Percentiles rank a stretch among this genome's conserved stretches.
These are phyloP conservation scores for Irpex sp. DNA, from an alignment of 1,284 basidiomycete species.

Conservation along the genomic window DNA sequence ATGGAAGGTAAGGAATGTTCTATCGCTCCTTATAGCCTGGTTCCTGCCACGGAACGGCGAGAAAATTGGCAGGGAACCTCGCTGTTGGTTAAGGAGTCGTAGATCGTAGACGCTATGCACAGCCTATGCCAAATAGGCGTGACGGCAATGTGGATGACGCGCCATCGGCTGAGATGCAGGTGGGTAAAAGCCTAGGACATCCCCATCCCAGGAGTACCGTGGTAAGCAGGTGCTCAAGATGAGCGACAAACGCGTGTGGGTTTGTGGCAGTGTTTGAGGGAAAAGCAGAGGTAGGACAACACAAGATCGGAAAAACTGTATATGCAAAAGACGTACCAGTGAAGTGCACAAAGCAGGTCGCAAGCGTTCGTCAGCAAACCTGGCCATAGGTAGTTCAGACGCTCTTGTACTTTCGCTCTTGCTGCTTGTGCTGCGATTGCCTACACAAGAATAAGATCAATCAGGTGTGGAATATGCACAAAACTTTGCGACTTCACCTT, in stretches of 20 bases:
- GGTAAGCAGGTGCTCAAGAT: neutral
- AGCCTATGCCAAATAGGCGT: neutral
- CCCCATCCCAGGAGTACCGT: neutral
- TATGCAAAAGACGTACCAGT: constrained; percentile 58
- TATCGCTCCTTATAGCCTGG: neutral
- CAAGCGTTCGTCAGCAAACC: constrained; percentile 73
- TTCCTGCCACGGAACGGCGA: neutral
- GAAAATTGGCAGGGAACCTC: neutral
- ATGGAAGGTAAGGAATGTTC: neutral
- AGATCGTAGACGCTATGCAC: neutral
- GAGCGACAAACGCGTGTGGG: neutral
- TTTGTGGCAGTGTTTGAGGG: neutral
- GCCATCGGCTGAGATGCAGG: neutral
- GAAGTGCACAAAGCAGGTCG: constrained; percentile 78
- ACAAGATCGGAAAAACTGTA: neutral
- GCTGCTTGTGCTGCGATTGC: constrained; percentile 40
- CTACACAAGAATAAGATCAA: constrained; percentile 11
- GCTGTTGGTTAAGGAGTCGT: neutral
- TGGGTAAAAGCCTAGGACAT: neutral
- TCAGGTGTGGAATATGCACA: neutral
- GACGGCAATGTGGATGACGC: neutral
- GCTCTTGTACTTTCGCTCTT: constrained; percentile 50
- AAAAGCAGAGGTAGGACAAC: neutral
- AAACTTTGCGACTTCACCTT: constrained; percentile 32
- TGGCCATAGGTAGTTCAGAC: constrained; percentile 70